phyloP scores from a whole-genome alignment of 345 rosid genomes.

The Eucalyptus curtisii region DNA sequence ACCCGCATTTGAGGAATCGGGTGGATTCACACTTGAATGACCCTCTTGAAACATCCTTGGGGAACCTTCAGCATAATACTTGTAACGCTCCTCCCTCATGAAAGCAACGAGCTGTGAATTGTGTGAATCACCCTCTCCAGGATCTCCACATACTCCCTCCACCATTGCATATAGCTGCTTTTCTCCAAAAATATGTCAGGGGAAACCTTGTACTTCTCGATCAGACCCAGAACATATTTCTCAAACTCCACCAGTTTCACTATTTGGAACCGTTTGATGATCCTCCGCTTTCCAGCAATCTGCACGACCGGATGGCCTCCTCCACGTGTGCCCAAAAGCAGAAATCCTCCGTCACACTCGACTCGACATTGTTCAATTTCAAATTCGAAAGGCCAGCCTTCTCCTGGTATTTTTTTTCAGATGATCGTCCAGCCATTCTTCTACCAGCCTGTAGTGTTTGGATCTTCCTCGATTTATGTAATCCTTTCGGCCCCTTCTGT shows the following conservation, averaged over 20 bases:
- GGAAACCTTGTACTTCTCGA: neutral
- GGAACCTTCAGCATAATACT: too few species aligned
- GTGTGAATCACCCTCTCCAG: too few species aligned
- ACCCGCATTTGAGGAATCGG: too few species aligned
- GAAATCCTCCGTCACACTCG: constrained; percentile 37
- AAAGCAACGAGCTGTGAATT: too few species aligned
- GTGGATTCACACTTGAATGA: too few species aligned
- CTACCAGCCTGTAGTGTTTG: constrained; percentile 25
- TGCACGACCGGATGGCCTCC: neutral
- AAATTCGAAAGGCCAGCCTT: neutral
- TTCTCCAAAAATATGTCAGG: neutral
- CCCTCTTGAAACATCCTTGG: too few species aligned
- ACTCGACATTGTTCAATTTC: neutral
- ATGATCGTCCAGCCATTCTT: constrained; percentile 23
- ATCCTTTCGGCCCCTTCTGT: constrained; percentile 2
- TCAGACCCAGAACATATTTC: neutral
- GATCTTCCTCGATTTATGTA: constrained; percentile 33
- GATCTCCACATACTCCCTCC: too few species aligned
- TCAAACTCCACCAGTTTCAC: neutral
- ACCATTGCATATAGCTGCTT: neutral
- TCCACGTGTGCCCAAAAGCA: constrained; percentile 18
- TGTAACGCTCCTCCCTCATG: too few species aligned
- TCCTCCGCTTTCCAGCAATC: neutral
- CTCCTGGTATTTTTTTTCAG: neutral
- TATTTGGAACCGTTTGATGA: too few species aligned